A percentile compares a stretch with the other conserved stretches of the same genome.
Conservation (phyloP, 1,284 basidiomycete species). For the Boletus semigastroideus region DNA sequence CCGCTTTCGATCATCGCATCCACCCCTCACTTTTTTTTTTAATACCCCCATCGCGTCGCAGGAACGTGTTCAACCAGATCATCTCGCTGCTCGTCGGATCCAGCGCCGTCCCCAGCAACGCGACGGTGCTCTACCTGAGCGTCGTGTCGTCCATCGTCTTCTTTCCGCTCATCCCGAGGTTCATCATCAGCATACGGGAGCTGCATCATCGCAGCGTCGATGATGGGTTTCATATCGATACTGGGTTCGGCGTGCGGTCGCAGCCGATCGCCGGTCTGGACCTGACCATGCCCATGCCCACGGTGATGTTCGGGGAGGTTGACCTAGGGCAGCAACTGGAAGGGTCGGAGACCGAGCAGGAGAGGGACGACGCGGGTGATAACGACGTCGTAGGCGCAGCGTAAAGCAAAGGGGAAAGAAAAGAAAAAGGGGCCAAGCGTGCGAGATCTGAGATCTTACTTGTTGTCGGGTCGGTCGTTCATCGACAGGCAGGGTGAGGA, state of each 20-base stretch:
- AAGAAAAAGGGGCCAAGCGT: no score
- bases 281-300: neutral
- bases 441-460: no score
- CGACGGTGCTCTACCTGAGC: neutral
- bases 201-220: neutral
- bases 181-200: neutral
- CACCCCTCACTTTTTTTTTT: no score
- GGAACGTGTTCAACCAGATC: neutral
- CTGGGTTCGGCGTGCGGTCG: neutral
- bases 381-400: neutral
- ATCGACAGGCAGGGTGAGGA: no score
- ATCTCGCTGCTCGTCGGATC: neutral
- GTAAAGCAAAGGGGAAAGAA: neutral
- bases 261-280: neutral
- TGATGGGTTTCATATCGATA: neutral
- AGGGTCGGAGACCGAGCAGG: neutral
- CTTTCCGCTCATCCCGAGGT: neutral
- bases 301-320: neutral
- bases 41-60: no score
- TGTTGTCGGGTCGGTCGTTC: no score
- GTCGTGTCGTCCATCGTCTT: neutral
- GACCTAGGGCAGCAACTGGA: neutral
- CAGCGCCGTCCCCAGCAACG: no score
- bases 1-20: no score
- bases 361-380: neutral